Conservation (phyloP, 2,329 filamentous ascomycete genomes). For the Paraphaeosphaeria sporulosa region DNA sequence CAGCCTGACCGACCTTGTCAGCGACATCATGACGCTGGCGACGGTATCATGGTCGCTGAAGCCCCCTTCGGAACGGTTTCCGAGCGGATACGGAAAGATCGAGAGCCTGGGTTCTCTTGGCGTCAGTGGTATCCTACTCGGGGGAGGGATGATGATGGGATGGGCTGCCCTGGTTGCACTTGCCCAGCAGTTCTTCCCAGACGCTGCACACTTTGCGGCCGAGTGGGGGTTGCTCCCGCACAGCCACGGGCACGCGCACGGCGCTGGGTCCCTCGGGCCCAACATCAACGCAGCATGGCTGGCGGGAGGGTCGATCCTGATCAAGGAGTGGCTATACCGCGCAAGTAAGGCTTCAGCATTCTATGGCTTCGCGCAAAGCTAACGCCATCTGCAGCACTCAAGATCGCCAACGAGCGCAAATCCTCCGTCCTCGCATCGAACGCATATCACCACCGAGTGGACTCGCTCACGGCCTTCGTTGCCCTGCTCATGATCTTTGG, state of each 20-base stretch:
- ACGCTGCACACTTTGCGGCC: conserved; percentile 52
- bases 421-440: conserved; percentile 96
- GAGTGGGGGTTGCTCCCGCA: conserved; percentile 57
- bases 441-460: conserved; percentile 93
- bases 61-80: conserved; percentile 82
- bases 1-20: conserved; percentile 92
- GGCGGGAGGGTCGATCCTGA: conserved; percentile 83
- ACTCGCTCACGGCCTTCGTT: conserved; percentile 93
- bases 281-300: conserved; percentile 96
- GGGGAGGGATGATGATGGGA: conserved; percentile 92
- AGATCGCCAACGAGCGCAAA: conserved; percentile 90
- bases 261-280: conserved; percentile 67
- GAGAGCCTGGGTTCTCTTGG: conserved; percentile 93
- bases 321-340: conserved; percentile 98
- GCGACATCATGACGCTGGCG: conserved; percentile 90
- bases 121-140: conserved; percentile 88
- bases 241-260: conserved; percentile 70
- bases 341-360: conserved; percentile 57
- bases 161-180: conserved; percentile 68
- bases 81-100: conserved; percentile 94
- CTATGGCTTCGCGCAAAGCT: conserved; percentile 18
- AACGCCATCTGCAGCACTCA: conserved; percentile 74
- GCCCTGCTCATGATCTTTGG: conserved; percentile 88
- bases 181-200: conserved; percentile 58
- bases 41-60: conserved; percentile 94